Conservation (phyloP, 2,329 filamentous ascomycete genomes). For the Penicillium sp. region DNA sequence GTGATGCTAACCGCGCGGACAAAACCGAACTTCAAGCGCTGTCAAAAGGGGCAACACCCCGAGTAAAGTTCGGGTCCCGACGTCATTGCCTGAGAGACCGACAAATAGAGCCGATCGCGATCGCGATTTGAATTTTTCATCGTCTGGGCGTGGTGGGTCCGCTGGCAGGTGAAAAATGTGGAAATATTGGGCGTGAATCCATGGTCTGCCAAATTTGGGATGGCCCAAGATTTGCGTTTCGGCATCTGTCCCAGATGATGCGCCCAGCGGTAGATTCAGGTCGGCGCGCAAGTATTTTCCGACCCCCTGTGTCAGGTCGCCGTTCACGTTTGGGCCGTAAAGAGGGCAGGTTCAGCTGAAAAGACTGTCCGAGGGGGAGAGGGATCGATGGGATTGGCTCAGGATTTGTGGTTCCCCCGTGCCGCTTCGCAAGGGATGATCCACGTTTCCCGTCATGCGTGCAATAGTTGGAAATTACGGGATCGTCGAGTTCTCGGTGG, state of each 20-base stretch:
- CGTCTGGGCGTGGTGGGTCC: neutral
- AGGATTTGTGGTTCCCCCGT: slow-evolving; percentile 10
- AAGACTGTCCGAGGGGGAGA: slow-evolving; percentile 1
- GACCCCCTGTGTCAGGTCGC: neutral
- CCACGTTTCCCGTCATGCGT: slow-evolving; percentile 22
- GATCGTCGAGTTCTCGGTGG: slow-evolving; percentile 8
- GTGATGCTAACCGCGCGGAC: slow-evolving; percentile 9
- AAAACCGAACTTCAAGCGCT: slow-evolving; percentile 17
- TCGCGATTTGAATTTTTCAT: slow-evolving; percentile 14
- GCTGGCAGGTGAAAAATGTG: slow-evolving; percentile 6
- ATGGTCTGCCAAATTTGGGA: slow-evolving; percentile 7
- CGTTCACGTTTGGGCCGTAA: neutral
- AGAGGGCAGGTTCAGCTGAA: neutral
- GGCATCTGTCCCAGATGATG: slow-evolving; percentile 6
- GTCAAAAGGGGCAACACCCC: slow-evolving; percentile 12
- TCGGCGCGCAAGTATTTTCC: slow-evolving; percentile 16
- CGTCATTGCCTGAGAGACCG: slow-evolving; percentile 12
- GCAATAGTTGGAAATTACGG: slow-evolving; percentile 19
- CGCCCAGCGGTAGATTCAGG: neutral
- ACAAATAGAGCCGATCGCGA: slow-evolving; percentile 5
- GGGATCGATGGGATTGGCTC: slow-evolving; percentile 10
- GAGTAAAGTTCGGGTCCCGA: slow-evolving; percentile 4
- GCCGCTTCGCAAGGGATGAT: slow-evolving; percentile 13
- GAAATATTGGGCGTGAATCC: slow-evolving; percentile 2
- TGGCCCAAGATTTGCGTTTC: slow-evolving; percentile 17